Evolutionary conservation across 2,329 filamentous ascomycete species (phyloP), one percentile per base, ranked within the genome.

Genomic region (Emydomyces testavorans): DNA sequence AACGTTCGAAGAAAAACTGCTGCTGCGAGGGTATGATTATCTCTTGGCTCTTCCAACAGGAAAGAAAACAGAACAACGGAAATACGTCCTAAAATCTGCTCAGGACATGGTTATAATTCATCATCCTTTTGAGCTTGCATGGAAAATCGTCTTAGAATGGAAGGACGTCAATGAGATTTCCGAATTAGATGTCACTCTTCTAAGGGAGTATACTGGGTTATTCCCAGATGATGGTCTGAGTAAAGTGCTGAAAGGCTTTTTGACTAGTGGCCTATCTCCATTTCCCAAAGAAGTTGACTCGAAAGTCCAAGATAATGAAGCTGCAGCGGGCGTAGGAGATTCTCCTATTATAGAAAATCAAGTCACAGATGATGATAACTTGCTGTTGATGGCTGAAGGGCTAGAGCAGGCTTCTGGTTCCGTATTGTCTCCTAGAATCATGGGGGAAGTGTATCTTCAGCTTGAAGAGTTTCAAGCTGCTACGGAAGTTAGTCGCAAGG

Each of bases 71-170:
- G 65, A 71, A 15, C 88, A 93, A 63, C 77, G 85, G 21, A 71
- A 79, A 29, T 80, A 83, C 53, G 82, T 94, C 0, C 67, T 83
- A 58, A 82, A 83, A 51, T 71, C 92, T 45, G 88, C 90, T 0
- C 79, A 82, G 53, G 92, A 90, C 52, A 94, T 98, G 85, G 90
- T 98, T 52, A 85, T 94, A 51, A 92, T 98, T 62, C 89, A 90
- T 57, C 88, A 96, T 57, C 85, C 87, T 0, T 94, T 83, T 66
- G 79, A 82, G 53, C 73, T 93, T 13, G 92, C 92, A 0, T 98
- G 93, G 93, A 83, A 87, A 57, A 82, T 95, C 52, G 77, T 84
- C 24, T 73, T 98, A 50, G 86, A 96, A 60, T 96, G 90, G 85
- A 78, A 84, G 56, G 89, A 95, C 63, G 71, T 79, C 35, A 80